Conservation (phyloP, 169 alveolate species). For the Plasmodium adleri region DNA sequence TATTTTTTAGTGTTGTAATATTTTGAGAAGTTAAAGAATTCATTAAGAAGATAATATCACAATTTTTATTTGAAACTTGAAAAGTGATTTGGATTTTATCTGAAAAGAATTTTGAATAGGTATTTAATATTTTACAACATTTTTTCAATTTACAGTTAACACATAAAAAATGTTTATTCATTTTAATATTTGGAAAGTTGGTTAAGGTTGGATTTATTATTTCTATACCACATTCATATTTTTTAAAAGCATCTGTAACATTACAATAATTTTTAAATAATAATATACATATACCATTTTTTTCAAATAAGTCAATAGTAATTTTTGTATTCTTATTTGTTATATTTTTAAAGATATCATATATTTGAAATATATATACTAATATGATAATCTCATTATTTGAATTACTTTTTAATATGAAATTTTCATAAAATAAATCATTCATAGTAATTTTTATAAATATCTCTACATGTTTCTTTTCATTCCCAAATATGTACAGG, state of each 20-base stretch:
- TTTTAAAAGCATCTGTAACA: constrained; percentile 72
- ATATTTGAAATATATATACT: constrained; percentile 72
- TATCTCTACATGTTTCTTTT: constrained; percentile 72
- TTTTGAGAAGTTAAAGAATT: constrained; percentile 56
- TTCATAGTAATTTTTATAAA: constrained; percentile 70
- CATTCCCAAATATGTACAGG: constrained; percentile 63
- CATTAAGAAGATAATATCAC: constrained; percentile 63
- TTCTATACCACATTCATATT: constrained; percentile 71
- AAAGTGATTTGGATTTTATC: constrained; percentile 51
- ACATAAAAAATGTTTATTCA: constrained; percentile 57
- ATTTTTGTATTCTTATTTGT: constrained; percentile 60
- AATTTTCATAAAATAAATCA: constrained; percentile 74
- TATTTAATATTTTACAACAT: constrained; percentile 72
- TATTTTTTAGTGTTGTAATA: constrained; percentile 61
- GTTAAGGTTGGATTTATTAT: constrained; percentile 60
- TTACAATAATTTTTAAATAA: constrained; percentile 66
- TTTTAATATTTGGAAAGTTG: constrained; percentile 48
- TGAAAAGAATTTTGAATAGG: constrained; percentile 59
- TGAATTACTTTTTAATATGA: constrained; percentile 67
- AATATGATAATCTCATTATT: constrained; percentile 58
- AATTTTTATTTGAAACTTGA: constrained; percentile 27
- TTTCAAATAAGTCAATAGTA: constrained; percentile 75
- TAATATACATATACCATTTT: constrained; percentile 66
- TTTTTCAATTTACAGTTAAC: constrained; percentile 64
- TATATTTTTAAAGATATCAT: constrained; percentile 69